phyloP scores from a whole-genome alignment of 2,329 filamentous ascomycete species.

The Paecilomyces formosus region DNA sequence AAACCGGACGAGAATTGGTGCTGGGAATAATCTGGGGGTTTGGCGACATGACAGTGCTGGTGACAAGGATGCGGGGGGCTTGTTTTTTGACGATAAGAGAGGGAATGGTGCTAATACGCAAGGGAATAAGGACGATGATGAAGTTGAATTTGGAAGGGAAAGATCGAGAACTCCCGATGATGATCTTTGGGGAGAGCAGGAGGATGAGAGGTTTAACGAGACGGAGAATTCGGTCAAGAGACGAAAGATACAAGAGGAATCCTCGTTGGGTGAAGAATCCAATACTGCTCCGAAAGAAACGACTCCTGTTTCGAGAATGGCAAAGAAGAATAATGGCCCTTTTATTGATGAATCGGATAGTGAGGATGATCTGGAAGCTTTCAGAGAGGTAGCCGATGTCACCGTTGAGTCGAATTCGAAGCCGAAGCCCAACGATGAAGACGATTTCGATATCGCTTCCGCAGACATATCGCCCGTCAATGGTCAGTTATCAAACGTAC shows the following conservation, averaged over 20 bases:
- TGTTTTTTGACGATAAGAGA: constrained; percentile 31
- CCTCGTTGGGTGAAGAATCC: neutral
- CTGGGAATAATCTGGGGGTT: constrained; percentile 1
- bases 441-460: neutral
- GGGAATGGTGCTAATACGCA: constrained; percentile 5
- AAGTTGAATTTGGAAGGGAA: constrained; percentile 2
- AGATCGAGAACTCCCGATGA: constrained; percentile 25
- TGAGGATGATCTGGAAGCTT: constrained; percentile 38
- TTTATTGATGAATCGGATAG: constrained; percentile 46
- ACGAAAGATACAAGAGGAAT: constrained; percentile 19
- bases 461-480: neutral
- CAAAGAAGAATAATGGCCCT: constrained; percentile 22
- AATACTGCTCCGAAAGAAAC: neutral
- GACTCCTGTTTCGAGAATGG: constrained; percentile 3
- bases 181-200: constrained; percentile 20
- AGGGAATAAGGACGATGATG: neutral
- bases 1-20: neutral
- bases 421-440: neutral
- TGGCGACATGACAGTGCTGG: constrained; percentile 6
- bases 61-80: constrained; percentile 10
- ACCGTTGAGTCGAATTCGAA: neutral
- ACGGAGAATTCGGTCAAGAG: constrained; percentile 23
- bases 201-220: constrained; percentile 24
- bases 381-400: constrained; percentile 10
- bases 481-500: neutral